Base-by-base conservation (phyloP, 2,329 filamentous ascomycete species). In the Penicillium olsonii region DNA sequence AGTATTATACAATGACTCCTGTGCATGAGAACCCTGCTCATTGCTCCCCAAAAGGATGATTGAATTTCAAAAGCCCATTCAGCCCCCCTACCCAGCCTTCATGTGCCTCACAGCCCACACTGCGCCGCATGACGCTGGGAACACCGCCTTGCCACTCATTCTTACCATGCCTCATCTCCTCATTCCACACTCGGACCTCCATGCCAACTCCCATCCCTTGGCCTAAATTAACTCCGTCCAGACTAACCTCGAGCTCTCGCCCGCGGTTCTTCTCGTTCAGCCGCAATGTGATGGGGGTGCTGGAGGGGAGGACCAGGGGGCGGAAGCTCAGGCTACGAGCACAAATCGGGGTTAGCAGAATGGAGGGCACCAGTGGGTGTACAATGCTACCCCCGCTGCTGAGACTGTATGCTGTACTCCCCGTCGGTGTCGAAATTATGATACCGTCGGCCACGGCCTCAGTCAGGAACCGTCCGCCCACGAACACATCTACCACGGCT, bases 21-120 rank as follows among this genome's bases (percentile, higher is more conserved):
- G 10, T 35, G 18, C 17, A 35, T 18, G 9, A 18, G 14, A 35
- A 17, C n/a, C 15, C 6, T 10, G 15, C 17, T 29, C 22, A 58
- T 45, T 78, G 78, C 62, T 87, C 87, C 1, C 94, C 94, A 77
- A 97, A 97, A 0, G 92, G 92, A 73, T 96, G 90, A 69, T 99
- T 99, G 69, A 97, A 99, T 75, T 99, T 99, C 60, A 99, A 74
- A 64, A 97, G 68, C 9, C 90, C 90, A 66, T 96, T 99, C 65
- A 99, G 72, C 0, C 94, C 92, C 1, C 92, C 92, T 2, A 99
- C 92, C 94, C 94, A 99, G 15, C 92, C 90, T 69, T 97, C 92
- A 63, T 96, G 90, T 19, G 78, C 77, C 61, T 72, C 77, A 33
- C 67, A 72, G 4, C 80, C 75, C 60, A 78, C 62, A 60, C 74